Evolutionary conservation across 768 basidiomycete species (phyloP).

Genomic region (Megacollybia marginata): DNA sequence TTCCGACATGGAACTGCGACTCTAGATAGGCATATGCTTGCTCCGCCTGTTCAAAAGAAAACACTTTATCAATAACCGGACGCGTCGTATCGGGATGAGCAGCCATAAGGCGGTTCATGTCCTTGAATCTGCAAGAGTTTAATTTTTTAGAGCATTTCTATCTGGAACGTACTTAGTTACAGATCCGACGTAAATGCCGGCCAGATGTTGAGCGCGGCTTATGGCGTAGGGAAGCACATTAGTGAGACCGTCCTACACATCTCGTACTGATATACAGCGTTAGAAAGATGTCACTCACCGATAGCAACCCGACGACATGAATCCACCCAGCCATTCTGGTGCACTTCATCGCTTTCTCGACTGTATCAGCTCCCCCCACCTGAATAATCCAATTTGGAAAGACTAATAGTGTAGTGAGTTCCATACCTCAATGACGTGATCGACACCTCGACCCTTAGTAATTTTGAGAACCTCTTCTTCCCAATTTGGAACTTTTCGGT

Average conservation of each 20-base stretch:
- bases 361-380: constrained; percentile 45
- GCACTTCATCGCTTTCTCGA: constrained; percentile 34
- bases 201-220: constrained; percentile 25
- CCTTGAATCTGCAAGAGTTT: constrained; percentile 29
- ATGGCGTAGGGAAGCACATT: constrained; percentile 21
- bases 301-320: constrained; percentile 46
- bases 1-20: constrained; percentile 43
- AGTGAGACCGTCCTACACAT: constrained; percentile 10
- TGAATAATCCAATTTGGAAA: constrained; percentile 25
- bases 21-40: constrained; percentile 40
- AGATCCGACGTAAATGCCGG: constrained; percentile 38
- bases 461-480: constrained; percentile 35
- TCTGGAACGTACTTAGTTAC: constrained; percentile 29
- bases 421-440: constrained; percentile 19
- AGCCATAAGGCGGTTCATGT: constrained; percentile 34
- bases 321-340: constrained; percentile 35
- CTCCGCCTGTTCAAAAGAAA: constrained; percentile 35
- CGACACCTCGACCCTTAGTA: constrained; percentile 14
- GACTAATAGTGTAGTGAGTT: constrained; percentile 14
- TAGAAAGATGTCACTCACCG: constrained; percentile 15
- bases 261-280: neutral
- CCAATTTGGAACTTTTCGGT: constrained; percentile 41
- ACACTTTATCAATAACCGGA: constrained; percentile 44
- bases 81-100: constrained; percentile 24
- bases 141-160: neutral